These are phyloP conservation scores for Sporothrix schenckii DNA, from an alignment of 2,329 filamentous ascomycete species.

Conservation along the genomic window DNA sequence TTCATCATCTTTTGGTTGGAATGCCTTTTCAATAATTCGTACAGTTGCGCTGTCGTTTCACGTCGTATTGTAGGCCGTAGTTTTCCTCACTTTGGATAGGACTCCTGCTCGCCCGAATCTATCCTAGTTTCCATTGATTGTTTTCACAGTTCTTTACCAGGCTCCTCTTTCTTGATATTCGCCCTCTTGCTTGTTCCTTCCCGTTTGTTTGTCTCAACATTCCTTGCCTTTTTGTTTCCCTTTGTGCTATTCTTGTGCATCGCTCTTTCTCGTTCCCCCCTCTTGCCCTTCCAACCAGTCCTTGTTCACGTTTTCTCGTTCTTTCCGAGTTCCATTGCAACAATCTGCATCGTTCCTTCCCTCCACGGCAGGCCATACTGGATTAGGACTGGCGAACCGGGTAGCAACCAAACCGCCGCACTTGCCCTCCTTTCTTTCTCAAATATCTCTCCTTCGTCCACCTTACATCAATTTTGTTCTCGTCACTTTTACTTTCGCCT, in stretches of 20 bases:
- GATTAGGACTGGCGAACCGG: conserved; percentile 20
- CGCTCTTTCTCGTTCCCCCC: neutral
- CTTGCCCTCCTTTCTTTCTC: conserved; percentile 23
- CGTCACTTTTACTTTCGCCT: neutral
- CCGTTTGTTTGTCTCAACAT: neutral
- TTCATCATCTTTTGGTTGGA: neutral
- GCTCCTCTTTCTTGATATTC: neutral
- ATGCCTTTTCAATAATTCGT: neutral
- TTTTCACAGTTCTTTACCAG: neutral
- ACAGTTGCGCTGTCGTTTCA: conserved; percentile 8
- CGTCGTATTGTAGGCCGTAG: no score
- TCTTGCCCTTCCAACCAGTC: neutral
- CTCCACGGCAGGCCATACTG: conserved; percentile 20
- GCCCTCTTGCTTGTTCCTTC: neutral
- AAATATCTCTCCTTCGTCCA: neutral
- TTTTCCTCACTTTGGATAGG: no score
- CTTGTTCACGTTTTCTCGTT: neutral
- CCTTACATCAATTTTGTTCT: neutral
- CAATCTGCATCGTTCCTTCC: neutral
- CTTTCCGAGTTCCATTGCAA: neutral
- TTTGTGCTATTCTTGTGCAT: conserved; percentile 17
- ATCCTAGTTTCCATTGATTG: neutral
- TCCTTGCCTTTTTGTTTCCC: conserved; percentile 3
- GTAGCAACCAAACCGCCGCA: conserved; percentile 17
- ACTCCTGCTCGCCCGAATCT: no score